Base-by-base conservation (phyloP, 371 early-diverging fungal species). In the Cokeromyces recurvatus region DNA sequence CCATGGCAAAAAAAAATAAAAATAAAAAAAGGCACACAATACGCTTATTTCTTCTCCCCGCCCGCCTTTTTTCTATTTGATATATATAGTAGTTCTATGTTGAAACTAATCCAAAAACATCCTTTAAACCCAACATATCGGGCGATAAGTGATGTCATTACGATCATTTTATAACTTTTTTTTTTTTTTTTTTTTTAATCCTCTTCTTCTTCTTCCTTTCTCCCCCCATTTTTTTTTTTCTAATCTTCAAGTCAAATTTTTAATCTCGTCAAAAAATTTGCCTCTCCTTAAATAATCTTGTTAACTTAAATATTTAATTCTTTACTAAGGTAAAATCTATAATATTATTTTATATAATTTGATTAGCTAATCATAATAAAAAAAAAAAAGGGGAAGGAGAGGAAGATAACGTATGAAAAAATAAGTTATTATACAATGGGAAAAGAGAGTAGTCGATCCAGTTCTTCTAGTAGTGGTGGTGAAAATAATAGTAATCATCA, bases 361-460 rank as follows among this genome's bases (percentile, higher is more conserved):
- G 23, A 38, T 32, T 35, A 47, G n/a, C 29, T 42, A 25, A 29
- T 0, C 31, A 19, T 11, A 31, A 42, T 7, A 27, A 27, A 52
- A 15, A 4, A 55, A 45, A 50, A 43, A 16, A 24, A 52, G 37
- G 36, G 45, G 32, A 40, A 48, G 32, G 6, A n/a, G n/a, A n/a
- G n/a, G n/a, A n/a, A n/a, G n/a, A n/a, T n/a, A n/a, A n/a, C n/a
- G n/a, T n/a, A n/a, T n/a, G n/a, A n/a, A n/a, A n/a, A n/a, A n/a
- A n/a, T n/a, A n/a, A n/a, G n/a, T n/a, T n/a, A n/a, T n/a, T n/a
- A n/a, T n/a, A n/a, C n/a, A n/a, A n/a, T n/a, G n/a, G n/a, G n/a
- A n/a, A n/a, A n/a, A n/a, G n/a, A n/a, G n/a, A 4, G 15, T 34
- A 58, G 49, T 46, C 46, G 59, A 53, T 53, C 53, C 17, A 48